A percentile compares a stretch with the other conserved stretches of the same genome.
phyloP scores from a whole-genome alignment of 352 stramenopile species.

The Elongisporangium undulatum region DNA sequence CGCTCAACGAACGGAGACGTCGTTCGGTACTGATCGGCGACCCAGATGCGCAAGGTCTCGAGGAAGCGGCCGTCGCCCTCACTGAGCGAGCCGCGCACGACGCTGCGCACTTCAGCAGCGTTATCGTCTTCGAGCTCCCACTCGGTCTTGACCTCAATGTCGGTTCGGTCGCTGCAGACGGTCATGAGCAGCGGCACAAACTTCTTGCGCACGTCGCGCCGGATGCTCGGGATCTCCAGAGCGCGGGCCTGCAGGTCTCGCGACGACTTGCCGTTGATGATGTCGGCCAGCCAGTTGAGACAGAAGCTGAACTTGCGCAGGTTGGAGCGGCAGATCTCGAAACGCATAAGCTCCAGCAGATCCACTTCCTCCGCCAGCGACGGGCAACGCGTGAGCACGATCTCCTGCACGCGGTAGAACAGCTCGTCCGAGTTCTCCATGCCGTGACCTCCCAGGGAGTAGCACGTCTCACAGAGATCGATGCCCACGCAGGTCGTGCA shows the following conservation, averaged over 20 bases:
- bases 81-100: constrained; percentile 45
- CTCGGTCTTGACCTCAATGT: constrained; percentile 84
- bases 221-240: constrained; percentile 75
- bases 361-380: constrained; percentile 61
- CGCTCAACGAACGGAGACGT: constrained; percentile 84
- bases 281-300: constrained; percentile 80
- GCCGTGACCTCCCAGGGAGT: constrained; percentile 74
- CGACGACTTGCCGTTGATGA: constrained; percentile 73
- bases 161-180: constrained; percentile 70
- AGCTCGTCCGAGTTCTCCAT: constrained; percentile 84
- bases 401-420: constrained; percentile 78
- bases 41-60: constrained; percentile 82
- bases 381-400: constrained; percentile 60
- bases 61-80: constrained; percentile 70
- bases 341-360: constrained; percentile 75
- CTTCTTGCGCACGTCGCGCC: constrained; percentile 71
- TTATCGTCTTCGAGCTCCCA: constrained; percentile 83
- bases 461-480: constrained; percentile 79
- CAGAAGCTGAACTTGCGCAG: constrained; percentile 84
- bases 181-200: constrained; percentile 78
- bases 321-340: constrained; percentile 85
- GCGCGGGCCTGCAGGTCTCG: constrained; percentile 68
- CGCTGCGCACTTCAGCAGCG: constrained; percentile 52
- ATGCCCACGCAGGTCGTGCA: constrained; percentile 79
- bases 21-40: constrained; percentile 81